phyloP scores from a whole-genome alignment of 2,329 filamentous ascomycete genomes.

The Sporothrix pseudoabietina region DNA sequence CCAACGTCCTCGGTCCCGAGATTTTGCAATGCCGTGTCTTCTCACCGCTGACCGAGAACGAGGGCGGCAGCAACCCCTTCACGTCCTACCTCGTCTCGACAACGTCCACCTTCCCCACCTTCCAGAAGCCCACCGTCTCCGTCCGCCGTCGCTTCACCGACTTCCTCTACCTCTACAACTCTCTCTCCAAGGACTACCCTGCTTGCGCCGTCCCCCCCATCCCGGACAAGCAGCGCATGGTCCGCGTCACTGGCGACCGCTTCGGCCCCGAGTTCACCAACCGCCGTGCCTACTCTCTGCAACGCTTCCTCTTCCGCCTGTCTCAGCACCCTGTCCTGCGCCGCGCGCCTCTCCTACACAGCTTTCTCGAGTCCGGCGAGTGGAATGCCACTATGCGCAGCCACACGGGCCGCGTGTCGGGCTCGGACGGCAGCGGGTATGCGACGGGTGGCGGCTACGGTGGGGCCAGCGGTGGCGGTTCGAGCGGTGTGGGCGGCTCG shows the following conservation, averaged over 20 bases:
- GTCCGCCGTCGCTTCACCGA: conserved; percentile 94
- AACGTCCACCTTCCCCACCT: conserved; percentile 91
- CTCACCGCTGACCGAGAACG: conserved; percentile 88
- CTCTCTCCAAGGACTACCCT: conserved; percentile 82
- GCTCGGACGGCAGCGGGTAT: conserved; percentile 47
- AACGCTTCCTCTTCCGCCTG: conserved; percentile 85
- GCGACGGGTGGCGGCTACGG: conserved; percentile 44
- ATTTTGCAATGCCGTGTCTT: conserved; percentile 81
- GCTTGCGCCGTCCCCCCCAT: conserved; percentile 91
- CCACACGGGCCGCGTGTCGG: conserved; percentile 66
- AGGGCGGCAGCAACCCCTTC: conserved; percentile 94
- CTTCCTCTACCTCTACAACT: conserved; percentile 95
- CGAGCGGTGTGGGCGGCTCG: conserved; percentile 50
- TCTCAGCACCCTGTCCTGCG: conserved; percentile 87
- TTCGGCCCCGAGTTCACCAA: conserved; percentile 92
- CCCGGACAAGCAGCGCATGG: conserved; percentile 98
- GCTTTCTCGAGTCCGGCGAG: conserved; percentile 88
- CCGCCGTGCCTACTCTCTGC: conserved; percentile 83
- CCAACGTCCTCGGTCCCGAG: conserved; percentile 68
- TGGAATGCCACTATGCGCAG: conserved; percentile 96
- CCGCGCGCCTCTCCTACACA: conserved; percentile 77
- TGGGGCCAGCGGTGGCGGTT: conserved; percentile 48
- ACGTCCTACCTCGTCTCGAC: conserved; percentile 95
- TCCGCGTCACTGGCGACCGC: conserved; percentile 93
- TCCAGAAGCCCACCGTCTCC: conserved; percentile 76